Conservation (phyloP, 2,329 filamentous ascomycete species). For the Ceratocystis destructans region DNA sequence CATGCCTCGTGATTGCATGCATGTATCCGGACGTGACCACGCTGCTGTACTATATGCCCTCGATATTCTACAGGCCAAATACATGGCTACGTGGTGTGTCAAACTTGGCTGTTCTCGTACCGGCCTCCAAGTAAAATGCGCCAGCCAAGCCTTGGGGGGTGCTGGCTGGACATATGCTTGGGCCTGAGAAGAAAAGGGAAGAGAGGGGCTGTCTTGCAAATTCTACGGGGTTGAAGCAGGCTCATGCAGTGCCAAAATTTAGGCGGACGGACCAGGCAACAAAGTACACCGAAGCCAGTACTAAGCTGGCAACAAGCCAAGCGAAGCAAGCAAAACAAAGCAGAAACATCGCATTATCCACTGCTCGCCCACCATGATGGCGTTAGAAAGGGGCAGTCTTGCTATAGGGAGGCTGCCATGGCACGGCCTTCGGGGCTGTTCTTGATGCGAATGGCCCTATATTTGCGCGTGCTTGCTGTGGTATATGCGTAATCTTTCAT, state of each 20-base stretch:
- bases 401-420: background rate
- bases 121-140: background rate
- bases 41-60: background rate
- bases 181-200: background rate
- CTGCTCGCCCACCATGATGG: background rate
- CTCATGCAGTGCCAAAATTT: background rate
- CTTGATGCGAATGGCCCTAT: background rate
- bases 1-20: conserved; percentile 9
- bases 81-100: background rate
- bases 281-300: background rate
- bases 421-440: background rate
- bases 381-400: background rate
- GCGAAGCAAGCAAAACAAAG: background rate
- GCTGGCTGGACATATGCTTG: background rate
- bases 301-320: background rate
- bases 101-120: background rate
- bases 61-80: background rate
- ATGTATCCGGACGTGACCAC: background rate
- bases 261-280: background rate
- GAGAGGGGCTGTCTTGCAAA: background rate
- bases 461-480: background rate
- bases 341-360: background rate
- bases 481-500: background rate
- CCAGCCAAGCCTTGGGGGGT: too few species aligned
- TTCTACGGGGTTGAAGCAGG: background rate